Evolutionary conservation across 192 early-diverging fungal genomes (phyloP).

Genomic region (Coemansia aciculifera): DNA sequence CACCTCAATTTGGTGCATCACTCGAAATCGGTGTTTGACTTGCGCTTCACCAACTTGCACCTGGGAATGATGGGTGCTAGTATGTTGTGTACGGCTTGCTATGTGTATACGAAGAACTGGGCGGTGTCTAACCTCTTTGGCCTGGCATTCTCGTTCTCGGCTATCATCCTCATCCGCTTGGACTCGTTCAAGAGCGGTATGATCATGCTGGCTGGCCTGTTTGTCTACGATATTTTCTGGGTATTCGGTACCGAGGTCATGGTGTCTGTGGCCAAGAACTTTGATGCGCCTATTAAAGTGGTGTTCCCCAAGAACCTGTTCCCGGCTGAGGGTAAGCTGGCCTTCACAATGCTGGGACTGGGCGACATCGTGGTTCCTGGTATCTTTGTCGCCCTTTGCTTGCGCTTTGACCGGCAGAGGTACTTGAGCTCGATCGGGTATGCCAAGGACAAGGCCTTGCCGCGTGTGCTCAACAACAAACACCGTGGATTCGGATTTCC

Average conservation of each 20-base stretch:
- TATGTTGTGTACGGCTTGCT: conserved; percentile 66
- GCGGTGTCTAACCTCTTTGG: conserved; percentile 72
- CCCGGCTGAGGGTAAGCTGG: conserved; percentile 35
- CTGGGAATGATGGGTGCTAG: conserved; percentile 60
- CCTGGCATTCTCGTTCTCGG: conserved; percentile 81
- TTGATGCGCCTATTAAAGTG: conserved; percentile 97
- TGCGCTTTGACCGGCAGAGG: conserved; percentile 84
- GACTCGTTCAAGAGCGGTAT: conserved; percentile 98
- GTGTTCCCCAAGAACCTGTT: conserved; percentile 74
- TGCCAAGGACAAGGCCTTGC: conserved; percentile 55
- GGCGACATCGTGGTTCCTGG: conserved; percentile 98
- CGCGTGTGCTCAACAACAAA: conserved; percentile 29
- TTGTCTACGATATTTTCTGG: conserved; percentile 98
- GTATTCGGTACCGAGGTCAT: conserved; percentile 99
- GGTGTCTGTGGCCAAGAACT: conserved; percentile 94
- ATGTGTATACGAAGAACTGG: conserved; percentile 87
- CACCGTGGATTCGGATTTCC: conserved; percentile 61
- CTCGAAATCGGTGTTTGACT: conserved; percentile 19
- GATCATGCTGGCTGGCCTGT: conserved; percentile 85
- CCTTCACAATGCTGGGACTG: conserved; percentile 92
- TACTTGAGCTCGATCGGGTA: conserved; percentile 62
- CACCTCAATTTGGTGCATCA: conserved; percentile 61
- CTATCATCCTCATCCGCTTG: conserved; percentile 82
- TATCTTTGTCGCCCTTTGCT: conserved; percentile 88
- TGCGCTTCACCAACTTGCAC: conserved; percentile 70